Evolutionary conservation across 257 asterid species (phyloP), one percentile per base, ranked within the genome.

Genomic region (Nemophila menziesii): DNA sequence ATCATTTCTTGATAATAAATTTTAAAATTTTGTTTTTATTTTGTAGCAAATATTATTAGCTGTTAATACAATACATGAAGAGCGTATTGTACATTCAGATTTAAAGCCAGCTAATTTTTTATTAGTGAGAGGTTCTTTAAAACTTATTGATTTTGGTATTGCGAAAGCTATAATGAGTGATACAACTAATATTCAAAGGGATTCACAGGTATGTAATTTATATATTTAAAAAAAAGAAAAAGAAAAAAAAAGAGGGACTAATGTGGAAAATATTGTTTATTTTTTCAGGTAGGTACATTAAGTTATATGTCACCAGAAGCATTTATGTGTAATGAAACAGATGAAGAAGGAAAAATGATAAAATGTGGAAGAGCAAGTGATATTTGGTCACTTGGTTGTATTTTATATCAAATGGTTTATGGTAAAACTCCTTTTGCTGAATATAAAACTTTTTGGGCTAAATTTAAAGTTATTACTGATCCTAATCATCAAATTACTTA

Each of bases 261-360:
- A 4, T 5, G 33, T 4, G 33, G 36, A 29, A 29, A 7, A 2
- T 2, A 10, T 13, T 29, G 36, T 13, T 19, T 3, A 19, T 29
- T 29, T 59, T 33, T 68, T 67, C 84, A 89, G 98, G 98, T 81
- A 3, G 98, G 98, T 20, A 90, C 98, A 5, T 76, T 90, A 47
- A 90, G 98, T 57, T 90, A 85, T 79, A 90, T 90, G 98, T 90
- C 98, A 44, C 98, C 98, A 1, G 98, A 90, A 66, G 98, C 98
- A 60, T 90, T 85, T 58, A 49, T 90, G 94, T 90, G 98, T 55
- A 90, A 90, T 11, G 98, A 90, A 67, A 79, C 73, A 4, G 98
- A 90, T 48, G 82, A 84, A 18, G 65, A 81, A 22, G 98, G 98
- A 12, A 90, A 80, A 71, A 72, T 65, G 18, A 90, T 90, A 56